Base-by-base conservation (phyloP, 108 stramenopile genomes). In the Conticribra weissflogii region DNA sequence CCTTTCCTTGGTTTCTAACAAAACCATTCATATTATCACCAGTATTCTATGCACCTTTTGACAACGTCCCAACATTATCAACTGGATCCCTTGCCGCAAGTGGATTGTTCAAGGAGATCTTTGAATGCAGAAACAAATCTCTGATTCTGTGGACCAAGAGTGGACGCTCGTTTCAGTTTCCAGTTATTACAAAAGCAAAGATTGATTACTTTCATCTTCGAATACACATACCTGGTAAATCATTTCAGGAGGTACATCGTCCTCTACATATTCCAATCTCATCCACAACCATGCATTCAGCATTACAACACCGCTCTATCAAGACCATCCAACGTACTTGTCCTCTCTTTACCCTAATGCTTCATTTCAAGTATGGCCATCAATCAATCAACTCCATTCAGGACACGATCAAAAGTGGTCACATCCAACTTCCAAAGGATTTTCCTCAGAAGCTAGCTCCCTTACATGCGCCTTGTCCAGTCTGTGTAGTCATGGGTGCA, bases 11-110 rank as follows among this genome's bases (percentile, higher is more conserved):
- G 23, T 36, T 46, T 48, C 31, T 23, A 25, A 31, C 45, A 12
- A 3, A 23, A 14, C 14, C 29, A 24, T 27, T 61, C 51, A n/a
- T 52, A 16, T 22, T 52, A 15, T 52, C 18, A n/a, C 51, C 51
- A 15, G 51, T 22, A 52, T 52, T 15, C 51, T 22, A 22, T 5
- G 18, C 59, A 45, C 44, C 63, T 16, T 5, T 49, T 23, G 63
- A 63, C 27, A 47, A 63, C 23, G 45, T 16, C n/a, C n/a, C 22
- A 17, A 63, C 47, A 30, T 27, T 63, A 63, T 63, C 47, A 8
- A 48, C 63, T 46, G 44, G 63, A 12, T 3, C 17, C 12, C 14
- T 49, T 2, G 21, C 21, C 2, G 14, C 23, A 21, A 32, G 17
- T 17, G 34, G 34, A 9, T 3, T 55, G 25, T 55, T 24, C 8